Evolutionary conservation across 2,329 filamentous ascomycete species (phyloP), one percentile per base, ranked within the genome.

Genomic region (Fonsecaea nubica): DNA sequence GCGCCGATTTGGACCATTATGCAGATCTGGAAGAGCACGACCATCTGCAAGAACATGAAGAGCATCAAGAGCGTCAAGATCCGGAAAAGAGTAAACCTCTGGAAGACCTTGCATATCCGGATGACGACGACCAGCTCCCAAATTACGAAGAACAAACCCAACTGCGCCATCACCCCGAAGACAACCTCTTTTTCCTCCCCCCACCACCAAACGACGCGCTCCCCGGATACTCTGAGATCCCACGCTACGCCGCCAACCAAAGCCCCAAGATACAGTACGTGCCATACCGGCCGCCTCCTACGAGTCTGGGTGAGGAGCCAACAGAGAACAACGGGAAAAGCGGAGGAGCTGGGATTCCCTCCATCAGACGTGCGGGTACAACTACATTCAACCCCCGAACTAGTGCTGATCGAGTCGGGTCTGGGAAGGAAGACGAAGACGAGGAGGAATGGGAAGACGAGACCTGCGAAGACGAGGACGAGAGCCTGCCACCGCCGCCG

Each of bases 381-480:
- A 25, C 25, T 25, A 25, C 25, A 25, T 50, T 50, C n/a, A 21
- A 7, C 45, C 4, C 18, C 4, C 9, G 45, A 3, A 50, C 18
- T 50, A 25, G 18, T 3, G 18, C 21, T 12, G 21, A 25, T 50
- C 8, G 5, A 50, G 45, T 25, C 25, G 18, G 25, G 13, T 42
- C 18, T 12, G 45, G 25, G 25, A 25, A 25, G 25, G 25, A 25
- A 25, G 25, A 25, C 25, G 25, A 25, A 25, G 25, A 50, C 1
- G 45, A 50, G 8, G 45, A 50, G 21, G 45, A 50, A 12, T 50
- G 45, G 45, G 45, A 50, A 25, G 45, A 50, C 5, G 45, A 50
- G 45, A 13, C 45, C 2, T 50, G 45, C 18, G 45, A 25, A 50
- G 40, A 21, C 15, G 45, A 50, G 21, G 45, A 25, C 8, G 45